Conservation (phyloP, 345 rosid genomes). For the Citrus hindsii region DNA sequence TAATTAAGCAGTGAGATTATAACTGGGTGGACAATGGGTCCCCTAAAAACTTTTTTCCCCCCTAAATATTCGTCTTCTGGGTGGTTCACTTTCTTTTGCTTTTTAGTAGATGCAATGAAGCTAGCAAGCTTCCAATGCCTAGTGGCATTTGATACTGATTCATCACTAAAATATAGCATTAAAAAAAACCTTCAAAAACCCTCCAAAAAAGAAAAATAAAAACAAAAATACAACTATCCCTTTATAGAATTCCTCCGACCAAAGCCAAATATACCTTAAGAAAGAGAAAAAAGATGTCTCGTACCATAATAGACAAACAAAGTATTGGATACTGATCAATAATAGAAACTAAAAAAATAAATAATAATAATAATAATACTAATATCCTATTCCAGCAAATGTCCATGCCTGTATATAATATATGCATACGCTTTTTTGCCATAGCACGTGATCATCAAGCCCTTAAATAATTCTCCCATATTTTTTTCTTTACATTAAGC, state of each 20-base stretch:
- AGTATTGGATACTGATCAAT: conserved; percentile 1
- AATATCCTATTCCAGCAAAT: neutral
- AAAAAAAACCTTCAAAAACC: neutral
- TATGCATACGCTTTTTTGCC: neutral
- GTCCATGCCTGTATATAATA: neutral
- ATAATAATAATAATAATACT: neutral
- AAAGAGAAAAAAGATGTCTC: conserved; percentile 1
- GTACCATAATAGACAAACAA: conserved; percentile 18
- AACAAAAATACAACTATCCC: neutral
- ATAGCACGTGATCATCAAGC: conserved; percentile 16
- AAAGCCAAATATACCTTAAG: neutral
- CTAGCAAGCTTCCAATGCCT: neutral
- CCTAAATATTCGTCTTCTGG: neutral
- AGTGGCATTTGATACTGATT: conserved; percentile 1
- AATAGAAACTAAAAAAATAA: too few relatives aligned
- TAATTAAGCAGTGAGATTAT: neutral
- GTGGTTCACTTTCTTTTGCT: conserved; percentile 8
- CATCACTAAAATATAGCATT: neutral
- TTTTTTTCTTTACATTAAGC: neutral
- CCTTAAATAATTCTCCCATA: neutral
- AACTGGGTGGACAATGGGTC: neutral
- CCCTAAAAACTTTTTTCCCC: neutral
- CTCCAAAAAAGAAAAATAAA: neutral
- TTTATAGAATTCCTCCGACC: neutral
- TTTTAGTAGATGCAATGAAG: conserved; percentile 8